Evolutionary conservation across 2,329 filamentous ascomycete genomes (phyloP).

Genomic region (Spiromastix sp.): DNA sequence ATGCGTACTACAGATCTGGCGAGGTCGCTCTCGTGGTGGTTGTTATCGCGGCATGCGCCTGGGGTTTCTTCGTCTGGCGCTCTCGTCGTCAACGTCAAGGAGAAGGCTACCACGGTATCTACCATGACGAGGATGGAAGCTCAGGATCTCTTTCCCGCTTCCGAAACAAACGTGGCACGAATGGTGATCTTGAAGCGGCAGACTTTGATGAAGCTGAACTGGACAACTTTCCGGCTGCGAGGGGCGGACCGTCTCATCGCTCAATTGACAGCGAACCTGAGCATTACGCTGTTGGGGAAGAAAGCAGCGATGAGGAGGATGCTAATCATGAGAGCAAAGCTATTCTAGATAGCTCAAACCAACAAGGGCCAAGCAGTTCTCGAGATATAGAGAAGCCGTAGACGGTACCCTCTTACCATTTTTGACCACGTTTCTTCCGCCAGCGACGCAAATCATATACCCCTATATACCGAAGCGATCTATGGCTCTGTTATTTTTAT

Average conservation of each 20-base stretch:
- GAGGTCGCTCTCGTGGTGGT: slow-evolving; percentile 79
- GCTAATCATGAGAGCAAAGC: neutral
- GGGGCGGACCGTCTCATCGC: slow-evolving; percentile 10
- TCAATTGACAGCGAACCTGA: slow-evolving; percentile 22
- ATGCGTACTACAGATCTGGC: slow-evolving; percentile 78
- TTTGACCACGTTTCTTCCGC: too few relatives aligned
- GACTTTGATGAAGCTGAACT: slow-evolving; percentile 54
- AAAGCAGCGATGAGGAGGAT: slow-evolving; percentile 25
- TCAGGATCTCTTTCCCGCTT: slow-evolving; percentile 36
- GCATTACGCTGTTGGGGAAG: slow-evolving; percentile 39
- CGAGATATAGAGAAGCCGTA: too few relatives aligned
- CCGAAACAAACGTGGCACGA: slow-evolving; percentile 28
- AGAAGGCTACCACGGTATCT: slow-evolving; percentile 30
- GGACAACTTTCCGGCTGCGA: slow-evolving; percentile 38
- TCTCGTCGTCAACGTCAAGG: slow-evolving; percentile 42
- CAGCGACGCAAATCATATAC: too few relatives aligned
- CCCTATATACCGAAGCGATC: too few relatives aligned
- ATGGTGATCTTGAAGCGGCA: slow-evolving; percentile 45
- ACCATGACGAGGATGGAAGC: slow-evolving; percentile 29
- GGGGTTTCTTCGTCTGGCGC: slow-evolving; percentile 61
- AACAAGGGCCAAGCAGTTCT: too few relatives aligned
- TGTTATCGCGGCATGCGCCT: slow-evolving; percentile 58
- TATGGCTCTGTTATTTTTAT: too few relatives aligned
- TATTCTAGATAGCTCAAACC: too few relatives aligned
- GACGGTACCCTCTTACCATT: too few relatives aligned